phyloP scores from a whole-genome alignment of 768 basidiomycete species.

The Suillus bovinus region DNA sequence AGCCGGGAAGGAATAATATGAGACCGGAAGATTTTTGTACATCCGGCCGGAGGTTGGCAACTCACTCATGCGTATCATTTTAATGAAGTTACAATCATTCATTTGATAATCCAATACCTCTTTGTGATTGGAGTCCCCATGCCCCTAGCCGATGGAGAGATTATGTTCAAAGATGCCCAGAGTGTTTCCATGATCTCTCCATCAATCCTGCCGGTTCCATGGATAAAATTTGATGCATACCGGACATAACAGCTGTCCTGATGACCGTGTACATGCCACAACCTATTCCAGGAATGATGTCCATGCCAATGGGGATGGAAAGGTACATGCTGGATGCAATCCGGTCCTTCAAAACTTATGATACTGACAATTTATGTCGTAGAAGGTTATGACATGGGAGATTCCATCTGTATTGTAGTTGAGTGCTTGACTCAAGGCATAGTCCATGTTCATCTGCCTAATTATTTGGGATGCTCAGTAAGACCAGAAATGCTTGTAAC shows the following conservation, averaged over 20 bases:
- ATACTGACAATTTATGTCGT: slow-evolving; percentile 34
- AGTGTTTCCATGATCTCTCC: slow-evolving; percentile 13
- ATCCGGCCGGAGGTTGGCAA: neutral
- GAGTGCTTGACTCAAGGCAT: slow-evolving; percentile 24
- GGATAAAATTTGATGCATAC: slow-evolving; percentile 9
- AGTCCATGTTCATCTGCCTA: slow-evolving; percentile 33
- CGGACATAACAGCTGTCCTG: slow-evolving; percentile 4
- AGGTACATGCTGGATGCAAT: neutral
- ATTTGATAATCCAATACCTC: slow-evolving; percentile 27
- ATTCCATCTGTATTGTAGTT: slow-evolving; percentile 13
- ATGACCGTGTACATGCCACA: slow-evolving; percentile 12
- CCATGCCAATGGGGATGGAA: neutral
- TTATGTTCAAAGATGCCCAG: slow-evolving; percentile 7
- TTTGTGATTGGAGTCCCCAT: neutral
- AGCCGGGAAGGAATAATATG: neutral
- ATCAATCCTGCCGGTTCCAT: neutral
- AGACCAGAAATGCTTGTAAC: neutral
- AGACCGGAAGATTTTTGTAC: neutral
- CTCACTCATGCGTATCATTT: slow-evolving; percentile 19
- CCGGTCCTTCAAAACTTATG: neutral
- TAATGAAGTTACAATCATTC: slow-evolving; percentile 27
- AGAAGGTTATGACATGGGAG: slow-evolving; percentile 16
- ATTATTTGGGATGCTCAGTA: neutral
- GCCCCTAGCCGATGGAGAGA: neutral
- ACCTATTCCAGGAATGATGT: slow-evolving; percentile 7